phyloP scores from a whole-genome alignment of 1,139 yeast genomes.

The Yamadazyma triangularis region DNA sequence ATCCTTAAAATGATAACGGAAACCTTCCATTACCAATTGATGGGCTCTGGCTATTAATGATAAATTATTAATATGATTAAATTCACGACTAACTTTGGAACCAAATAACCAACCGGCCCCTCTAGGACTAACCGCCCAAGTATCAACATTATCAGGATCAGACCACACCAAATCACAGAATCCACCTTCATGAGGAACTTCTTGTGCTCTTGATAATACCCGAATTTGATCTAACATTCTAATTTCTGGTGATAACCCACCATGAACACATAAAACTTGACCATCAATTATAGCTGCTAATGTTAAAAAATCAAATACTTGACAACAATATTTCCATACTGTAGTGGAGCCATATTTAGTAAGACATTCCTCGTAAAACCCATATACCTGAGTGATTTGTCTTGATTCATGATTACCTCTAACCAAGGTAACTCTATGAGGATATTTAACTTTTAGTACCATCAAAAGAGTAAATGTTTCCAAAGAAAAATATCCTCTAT shows the following conservation, averaged over 20 bases:
- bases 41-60: constrained; percentile 93
- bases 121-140: constrained; percentile 98
- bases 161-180: constrained; percentile 97
- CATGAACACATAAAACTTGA: constrained; percentile 88
- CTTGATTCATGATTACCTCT: constrained; percentile 94
- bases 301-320: constrained; percentile 89
- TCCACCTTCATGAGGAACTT: constrained; percentile 98
- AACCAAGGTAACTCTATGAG: constrained; percentile 80
- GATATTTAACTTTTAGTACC: constrained; percentile 87
- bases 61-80: constrained; percentile 86
- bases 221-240: constrained; percentile 95
- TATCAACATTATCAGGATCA: constrained; percentile 95
- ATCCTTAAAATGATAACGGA: constrained; percentile 89
- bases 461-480: constrained; percentile 90
- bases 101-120: constrained; percentile 99
- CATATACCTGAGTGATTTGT: constrained; percentile 94
- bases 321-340: constrained; percentile 97
- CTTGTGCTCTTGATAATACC: constrained; percentile 95
- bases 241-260: constrained; percentile 96
- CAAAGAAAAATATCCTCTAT: constrained; percentile 88
- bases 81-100: constrained; percentile 85
- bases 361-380: constrained; percentile 86
- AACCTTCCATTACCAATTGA: constrained; percentile 98
- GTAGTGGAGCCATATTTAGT: constrained; percentile 94
- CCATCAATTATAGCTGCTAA: constrained; percentile 95